Evolutionary conservation across 2,329 filamentous ascomycete genomes (phyloP).

Genomic region (Alternaria metachromatica): DNA sequence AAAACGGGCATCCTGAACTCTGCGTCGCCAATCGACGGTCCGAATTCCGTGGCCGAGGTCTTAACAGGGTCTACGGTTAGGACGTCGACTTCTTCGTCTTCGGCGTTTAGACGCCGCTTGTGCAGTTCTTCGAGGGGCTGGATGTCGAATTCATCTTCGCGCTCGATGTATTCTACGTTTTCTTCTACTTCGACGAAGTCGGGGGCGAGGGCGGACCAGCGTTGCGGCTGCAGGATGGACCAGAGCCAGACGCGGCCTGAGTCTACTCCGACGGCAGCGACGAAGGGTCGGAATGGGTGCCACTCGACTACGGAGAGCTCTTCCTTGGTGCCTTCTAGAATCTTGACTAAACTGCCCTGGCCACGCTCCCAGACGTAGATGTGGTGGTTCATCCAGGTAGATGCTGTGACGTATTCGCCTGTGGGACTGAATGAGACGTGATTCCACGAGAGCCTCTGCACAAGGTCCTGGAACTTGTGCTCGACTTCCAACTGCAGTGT

Average conservation of each 20-base stretch:
- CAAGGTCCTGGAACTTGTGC: slow-evolving; percentile 98
- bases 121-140: slow-evolving; percentile 94
- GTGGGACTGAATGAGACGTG: slow-evolving; percentile 94
- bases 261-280: slow-evolving; percentile 91
- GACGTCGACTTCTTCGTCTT: slow-evolving; percentile 94
- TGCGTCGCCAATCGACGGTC: slow-evolving; percentile 48
- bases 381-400: slow-evolving; percentile 97
- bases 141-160: slow-evolving; percentile 97
- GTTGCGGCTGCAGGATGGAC: slow-evolving; percentile 93
- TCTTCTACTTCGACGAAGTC: slow-evolving; percentile 98
- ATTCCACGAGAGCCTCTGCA: slow-evolving; percentile 95
- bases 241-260: slow-evolving; percentile 94
- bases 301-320: slow-evolving; percentile 97
- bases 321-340: slow-evolving; percentile 94
- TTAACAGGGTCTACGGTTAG: slow-evolving; percentile 73
- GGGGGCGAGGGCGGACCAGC: slow-evolving; percentile 95
- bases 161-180: slow-evolving; percentile 95
- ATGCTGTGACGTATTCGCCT: slow-evolving; percentile 94
- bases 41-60: slow-evolving; percentile 59
- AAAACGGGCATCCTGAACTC: slow-evolving; percentile 91
- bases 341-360: slow-evolving; percentile 92
- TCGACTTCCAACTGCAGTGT: slow-evolving; percentile 90
- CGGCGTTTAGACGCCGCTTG: slow-evolving; percentile 84
- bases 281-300: slow-evolving; percentile 86
- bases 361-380: slow-evolving; percentile 98